Base-by-base conservation (phyloP, 164 flowering plant genomes). In the Brasenia schreberi region DNA sequence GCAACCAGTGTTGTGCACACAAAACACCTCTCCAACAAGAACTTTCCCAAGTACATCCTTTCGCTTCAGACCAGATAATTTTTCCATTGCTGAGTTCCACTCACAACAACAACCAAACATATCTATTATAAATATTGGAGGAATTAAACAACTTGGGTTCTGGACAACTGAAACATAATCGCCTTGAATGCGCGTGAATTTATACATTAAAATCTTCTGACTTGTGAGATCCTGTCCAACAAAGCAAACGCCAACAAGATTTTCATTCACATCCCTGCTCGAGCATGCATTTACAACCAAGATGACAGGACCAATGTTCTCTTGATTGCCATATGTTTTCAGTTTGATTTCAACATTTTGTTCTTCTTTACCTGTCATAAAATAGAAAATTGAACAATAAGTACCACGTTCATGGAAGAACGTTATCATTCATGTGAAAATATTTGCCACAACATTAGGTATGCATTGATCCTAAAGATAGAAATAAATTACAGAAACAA, bases 51-150 rank as follows among this genome's bases (percentile, higher is more conserved):
- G 65, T 69, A 80, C 84, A 65, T 84, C 89, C 67, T 81, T 90
- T 67, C 86, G 79, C 49, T 74, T 79, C 65, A 84, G 69, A 72
- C 89, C 96, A 16, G 90, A 73, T 42, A 89, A 69, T 53, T 80
- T 81, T 72, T 84, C 78, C 89, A 89, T 89, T n/a, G 87, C 81
- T 43, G 71, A 79, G 65, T 85, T 89, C 96, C 92, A 89, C 70
- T 89, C 96, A 64, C 73, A 70, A 75, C 96, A 89, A 17, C 71
- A 67, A 6, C 90, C 92, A 64, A 67, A 27, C 66, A 82, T 87
- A 76, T 85, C 83, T 16, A 80, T 76, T 79, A 84, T 82, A 69
- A 89, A 89, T 62, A 89, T 84, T 18, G 96, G 96, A 43, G 96
- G 96, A 71, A 89, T 86, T 39, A 89, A 84, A 19, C 82, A 74